Evolutionary conservation across 306 rosid species (phyloP).

Genomic region (Sindora glabra): DNA sequence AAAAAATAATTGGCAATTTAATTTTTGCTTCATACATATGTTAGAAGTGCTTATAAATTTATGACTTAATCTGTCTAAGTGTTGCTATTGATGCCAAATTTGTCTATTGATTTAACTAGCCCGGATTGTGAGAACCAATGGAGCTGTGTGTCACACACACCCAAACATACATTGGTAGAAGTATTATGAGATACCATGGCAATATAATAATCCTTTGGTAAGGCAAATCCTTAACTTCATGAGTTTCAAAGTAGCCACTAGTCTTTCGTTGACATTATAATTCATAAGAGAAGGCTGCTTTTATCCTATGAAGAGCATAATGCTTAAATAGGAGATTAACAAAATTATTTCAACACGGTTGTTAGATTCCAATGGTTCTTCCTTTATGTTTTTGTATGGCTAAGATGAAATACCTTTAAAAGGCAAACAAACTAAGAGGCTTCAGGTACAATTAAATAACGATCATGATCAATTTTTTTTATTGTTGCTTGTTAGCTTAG

Average conservation of each 20-base stretch:
- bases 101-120: constrained; percentile 75
- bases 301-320: constrained; percentile 51
- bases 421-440: constrained; percentile 9
- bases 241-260: not conserved
- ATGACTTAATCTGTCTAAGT: no score
- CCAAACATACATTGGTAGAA: not conserved
- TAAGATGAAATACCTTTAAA: constrained; percentile 1
- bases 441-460: not conserved
- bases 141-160: constrained; percentile 5
- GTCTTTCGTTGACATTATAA: no score
- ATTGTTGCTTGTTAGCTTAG: not conserved
- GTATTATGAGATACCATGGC: not conserved
- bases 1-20: not conserved
- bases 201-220: not conserved
- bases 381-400: no score
- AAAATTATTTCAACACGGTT: not conserved
- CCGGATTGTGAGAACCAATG: constrained; percentile 92
- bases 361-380: not conserved
- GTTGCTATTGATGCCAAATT: constrained; percentile 82
- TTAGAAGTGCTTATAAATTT: not conserved
- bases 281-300: constrained; percentile 67
- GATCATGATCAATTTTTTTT: not conserved
- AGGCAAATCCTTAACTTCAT: not conserved
- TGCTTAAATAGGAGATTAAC: constrained; percentile 15
- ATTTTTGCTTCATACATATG: not conserved